phyloP scores from a whole-genome alignment of 306 rosid genomes.

The Pyrus communis region DNA sequence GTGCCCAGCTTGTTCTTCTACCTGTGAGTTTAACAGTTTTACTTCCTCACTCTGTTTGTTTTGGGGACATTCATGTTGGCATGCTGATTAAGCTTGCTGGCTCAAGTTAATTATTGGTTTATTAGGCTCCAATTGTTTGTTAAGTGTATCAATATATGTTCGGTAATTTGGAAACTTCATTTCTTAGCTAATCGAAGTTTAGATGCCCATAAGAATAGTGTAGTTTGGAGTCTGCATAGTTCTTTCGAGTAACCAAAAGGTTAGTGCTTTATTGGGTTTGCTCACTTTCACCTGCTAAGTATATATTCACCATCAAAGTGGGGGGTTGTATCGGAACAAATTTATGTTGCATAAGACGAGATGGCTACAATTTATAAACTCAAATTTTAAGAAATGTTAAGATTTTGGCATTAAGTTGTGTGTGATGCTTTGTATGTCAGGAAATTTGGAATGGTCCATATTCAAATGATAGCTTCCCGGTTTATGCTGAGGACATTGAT shows the following conservation, averaged over 20 bases:
- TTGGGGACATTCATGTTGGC: background rate
- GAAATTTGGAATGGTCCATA: conserved; percentile 97
- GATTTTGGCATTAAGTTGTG: background rate
- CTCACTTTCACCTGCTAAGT: background rate
- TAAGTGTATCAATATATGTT: background rate
- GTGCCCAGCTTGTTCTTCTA: conserved; percentile 73
- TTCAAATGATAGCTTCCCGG: conserved; percentile 75
- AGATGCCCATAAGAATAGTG: background rate
- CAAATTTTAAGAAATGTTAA: no score
- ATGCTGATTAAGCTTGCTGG: background rate
- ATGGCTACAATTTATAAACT: background rate
- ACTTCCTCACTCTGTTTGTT: background rate
- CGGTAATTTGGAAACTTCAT: background rate
- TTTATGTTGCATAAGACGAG: background rate
- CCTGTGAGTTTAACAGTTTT: conserved; percentile 46
- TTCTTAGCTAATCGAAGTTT: background rate
- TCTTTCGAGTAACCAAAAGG: background rate
- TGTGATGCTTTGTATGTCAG: conserved; percentile 21
- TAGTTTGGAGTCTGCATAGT: background rate
- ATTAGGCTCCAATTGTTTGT: background rate
- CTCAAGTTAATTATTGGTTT: background rate
- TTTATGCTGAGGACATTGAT: conserved; percentile 84
- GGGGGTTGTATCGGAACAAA: background rate
- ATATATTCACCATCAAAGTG: background rate
- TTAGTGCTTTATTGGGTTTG: background rate